Conservation (phyloP, 257 asterid genomes). For the Fraxinus excelsior region DNA sequence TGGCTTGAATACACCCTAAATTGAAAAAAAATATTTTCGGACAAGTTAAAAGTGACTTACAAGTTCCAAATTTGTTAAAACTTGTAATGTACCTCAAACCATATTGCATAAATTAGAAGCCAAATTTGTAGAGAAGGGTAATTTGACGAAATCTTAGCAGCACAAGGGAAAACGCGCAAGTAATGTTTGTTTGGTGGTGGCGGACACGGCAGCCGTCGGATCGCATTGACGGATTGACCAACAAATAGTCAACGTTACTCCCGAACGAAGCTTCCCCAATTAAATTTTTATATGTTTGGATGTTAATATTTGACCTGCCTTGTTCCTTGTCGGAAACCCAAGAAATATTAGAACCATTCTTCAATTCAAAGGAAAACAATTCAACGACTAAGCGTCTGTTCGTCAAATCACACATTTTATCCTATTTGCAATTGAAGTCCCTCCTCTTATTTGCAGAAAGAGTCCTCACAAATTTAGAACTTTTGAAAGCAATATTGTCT, state of each 20-base stretch:
- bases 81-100: neutral
- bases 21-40: neutral
- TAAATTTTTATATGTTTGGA: neutral
- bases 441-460: no score
- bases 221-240: slow-evolving; percentile 24
- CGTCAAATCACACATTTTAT: no score
- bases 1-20: no score
- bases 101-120: neutral
- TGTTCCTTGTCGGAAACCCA: neutral
- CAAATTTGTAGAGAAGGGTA: slow-evolving; percentile 22
- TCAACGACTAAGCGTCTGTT: neutral
- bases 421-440: no score
- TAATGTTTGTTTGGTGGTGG: slow-evolving; percentile 17
- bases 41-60: neutral
- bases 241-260: neutral
- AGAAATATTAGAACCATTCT: neutral
- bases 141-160: slow-evolving; percentile 14
- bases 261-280: slow-evolving; percentile 5
- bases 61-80: neutral
- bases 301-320: slow-evolving; percentile 14
- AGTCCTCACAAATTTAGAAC: no score
- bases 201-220: slow-evolving; percentile 38
- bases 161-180: neutral
- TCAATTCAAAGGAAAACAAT: neutral
- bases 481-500: no score